Percentiles rank a stretch among this genome's conserved stretches.
Conservation (phyloP, 2,329 filamentous ascomycete species). For the Trichophyton benhamiae region DNA sequence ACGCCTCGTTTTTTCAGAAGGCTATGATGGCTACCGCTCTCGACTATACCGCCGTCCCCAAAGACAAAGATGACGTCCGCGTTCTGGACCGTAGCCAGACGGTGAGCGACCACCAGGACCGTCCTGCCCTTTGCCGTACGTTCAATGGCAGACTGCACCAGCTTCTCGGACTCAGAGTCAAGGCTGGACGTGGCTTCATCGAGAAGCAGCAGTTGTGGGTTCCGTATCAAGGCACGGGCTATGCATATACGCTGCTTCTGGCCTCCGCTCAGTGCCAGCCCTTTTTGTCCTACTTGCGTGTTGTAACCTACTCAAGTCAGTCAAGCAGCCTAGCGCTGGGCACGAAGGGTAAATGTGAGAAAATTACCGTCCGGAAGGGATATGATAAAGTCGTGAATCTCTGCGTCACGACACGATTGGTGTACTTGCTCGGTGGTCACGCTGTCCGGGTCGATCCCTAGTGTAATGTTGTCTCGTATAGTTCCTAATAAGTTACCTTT, state of each 20-base stretch:
- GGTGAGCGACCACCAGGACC: constrained; percentile 65
- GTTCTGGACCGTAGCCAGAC: constrained; percentile 64
- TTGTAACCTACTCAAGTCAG: constrained; percentile 24
- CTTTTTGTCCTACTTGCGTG: constrained; percentile 40
- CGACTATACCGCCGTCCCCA: constrained; percentile 49
- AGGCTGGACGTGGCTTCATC: constrained; percentile 50
- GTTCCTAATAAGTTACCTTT: constrained; percentile 12
- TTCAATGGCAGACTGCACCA: constrained; percentile 59
- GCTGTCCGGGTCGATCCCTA: constrained; percentile 31
- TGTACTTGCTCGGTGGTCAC: constrained; percentile 31
- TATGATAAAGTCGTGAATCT: constrained; percentile 42
- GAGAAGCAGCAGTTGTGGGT: constrained; percentile 42
- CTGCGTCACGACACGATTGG: constrained; percentile 39
- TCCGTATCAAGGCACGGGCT: constrained; percentile 42
- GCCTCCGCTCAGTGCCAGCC: constrained; percentile 40
- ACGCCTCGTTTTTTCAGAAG: constrained; percentile 39
- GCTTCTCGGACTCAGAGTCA: constrained; percentile 53
- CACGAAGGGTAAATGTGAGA: neutral
- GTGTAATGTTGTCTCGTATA: constrained; percentile 36
- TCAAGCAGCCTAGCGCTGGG: neutral
- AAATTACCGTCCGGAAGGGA: constrained; percentile 38
- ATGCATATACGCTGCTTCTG: constrained; percentile 47
- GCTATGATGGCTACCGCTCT: constrained; percentile 48
- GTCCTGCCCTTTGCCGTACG: constrained; percentile 48
- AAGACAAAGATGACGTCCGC: constrained; percentile 72